These are phyloP conservation scores for Trichoderma simmonsii DNA, from an alignment of 2,329 filamentous ascomycete genomes.

Conservation along the genomic window DNA sequence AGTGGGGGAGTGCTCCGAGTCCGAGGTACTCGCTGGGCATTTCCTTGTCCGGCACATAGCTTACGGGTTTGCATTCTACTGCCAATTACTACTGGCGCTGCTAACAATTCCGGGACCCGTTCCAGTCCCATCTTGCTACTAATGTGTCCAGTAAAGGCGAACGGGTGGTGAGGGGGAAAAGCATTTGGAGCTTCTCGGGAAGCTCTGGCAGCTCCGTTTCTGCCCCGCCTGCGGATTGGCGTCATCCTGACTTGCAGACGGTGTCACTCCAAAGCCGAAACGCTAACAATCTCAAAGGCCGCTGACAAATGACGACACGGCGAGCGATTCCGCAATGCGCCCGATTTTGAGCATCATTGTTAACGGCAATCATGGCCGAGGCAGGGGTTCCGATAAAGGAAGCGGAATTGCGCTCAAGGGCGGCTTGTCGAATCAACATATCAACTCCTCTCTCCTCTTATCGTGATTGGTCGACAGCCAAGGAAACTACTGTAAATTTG, in stretches of 20 bases:
- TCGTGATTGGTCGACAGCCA: not conserved
- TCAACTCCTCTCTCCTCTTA: not conserved
- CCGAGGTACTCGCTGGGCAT: not conserved
- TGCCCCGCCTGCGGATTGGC: constrained; percentile 18
- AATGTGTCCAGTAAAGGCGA: not conserved
- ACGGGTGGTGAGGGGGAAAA: not conserved
- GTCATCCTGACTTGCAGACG: constrained; percentile 19
- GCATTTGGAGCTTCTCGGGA: not conserved
- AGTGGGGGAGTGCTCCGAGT: not conserved
- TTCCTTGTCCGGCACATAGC: not conserved
- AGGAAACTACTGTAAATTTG: not conserved
- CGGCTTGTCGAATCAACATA: not conserved
- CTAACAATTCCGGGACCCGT: not conserved
- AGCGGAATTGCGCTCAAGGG: not conserved
- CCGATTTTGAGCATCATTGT: not conserved
- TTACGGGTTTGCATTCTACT: not conserved
- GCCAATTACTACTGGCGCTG: not conserved
- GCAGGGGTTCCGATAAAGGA: not conserved
- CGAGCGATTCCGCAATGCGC: not conserved
- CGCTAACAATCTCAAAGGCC: not conserved
- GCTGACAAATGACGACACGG: constrained; percentile 16
- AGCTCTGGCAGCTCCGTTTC: constrained; percentile 17
- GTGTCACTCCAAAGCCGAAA: not conserved
- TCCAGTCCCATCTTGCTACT: not conserved
- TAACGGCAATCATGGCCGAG: not conserved